These are phyloP conservation scores for Candida germanica DNA, from an alignment of 805 yeast genomes.

Conservation along the genomic window DNA sequence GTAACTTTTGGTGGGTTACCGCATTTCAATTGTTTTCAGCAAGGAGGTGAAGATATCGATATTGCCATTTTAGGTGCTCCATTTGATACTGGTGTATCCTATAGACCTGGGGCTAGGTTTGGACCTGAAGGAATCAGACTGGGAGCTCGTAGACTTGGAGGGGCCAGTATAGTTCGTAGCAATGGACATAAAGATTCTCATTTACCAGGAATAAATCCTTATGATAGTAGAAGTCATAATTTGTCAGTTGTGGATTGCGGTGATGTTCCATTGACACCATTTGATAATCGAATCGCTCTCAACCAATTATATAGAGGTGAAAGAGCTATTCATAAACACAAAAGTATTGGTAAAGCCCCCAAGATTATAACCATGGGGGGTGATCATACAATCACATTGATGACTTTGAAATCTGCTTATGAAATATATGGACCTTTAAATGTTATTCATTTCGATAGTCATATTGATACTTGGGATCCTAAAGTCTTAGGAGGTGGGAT, in stretches of 20 bases:
- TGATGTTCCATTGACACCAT: conserved; percentile 66
- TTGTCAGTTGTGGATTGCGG: conserved; percentile 60
- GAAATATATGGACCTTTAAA: conserved; percentile 47
- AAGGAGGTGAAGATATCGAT: conserved; percentile 25
- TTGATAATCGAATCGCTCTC: conserved; percentile 62
- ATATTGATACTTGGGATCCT: conserved; percentile 72
- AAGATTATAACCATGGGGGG: conserved; percentile 57
- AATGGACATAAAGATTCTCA: conserved; percentile 34
- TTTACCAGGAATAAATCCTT: conserved; percentile 49
- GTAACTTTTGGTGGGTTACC: conserved; percentile 53
- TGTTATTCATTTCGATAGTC: conserved; percentile 65
- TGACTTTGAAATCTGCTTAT: conserved; percentile 49
- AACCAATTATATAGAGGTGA: conserved; percentile 59
- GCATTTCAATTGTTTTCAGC: conserved; percentile 42
- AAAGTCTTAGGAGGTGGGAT: conserved; percentile 59
- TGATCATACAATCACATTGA: conserved; percentile 55
- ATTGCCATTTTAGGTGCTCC: conserved; percentile 61
- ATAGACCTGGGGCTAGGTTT: conserved; percentile 56
- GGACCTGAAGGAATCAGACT: conserved; percentile 54
- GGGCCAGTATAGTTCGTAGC: conserved; percentile 25
- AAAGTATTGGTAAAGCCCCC: conserved; percentile 12
- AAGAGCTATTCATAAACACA: conserved; percentile 36
- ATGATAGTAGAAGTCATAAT: conserved; percentile 38
- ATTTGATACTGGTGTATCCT: conserved; percentile 55
- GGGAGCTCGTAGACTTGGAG: conserved; percentile 43